Percentiles rank a stretch among this genome's conserved stretches.
Conservation (phyloP, 2,329 filamentous ascomycete genomes). For the Gremmenia infestans region DNA sequence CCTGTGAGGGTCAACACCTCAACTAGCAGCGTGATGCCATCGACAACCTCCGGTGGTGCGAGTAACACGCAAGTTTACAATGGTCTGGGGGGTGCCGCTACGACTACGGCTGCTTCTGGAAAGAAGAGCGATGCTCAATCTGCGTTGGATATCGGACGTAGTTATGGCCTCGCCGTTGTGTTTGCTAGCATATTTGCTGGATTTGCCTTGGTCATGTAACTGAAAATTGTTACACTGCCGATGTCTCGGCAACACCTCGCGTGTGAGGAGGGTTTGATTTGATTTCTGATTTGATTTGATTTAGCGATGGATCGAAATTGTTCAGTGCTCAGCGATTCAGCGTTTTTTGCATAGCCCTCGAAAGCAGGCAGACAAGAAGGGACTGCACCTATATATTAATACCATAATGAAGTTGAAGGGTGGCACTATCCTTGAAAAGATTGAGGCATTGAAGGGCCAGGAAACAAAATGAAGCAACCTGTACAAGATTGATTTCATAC, state of each 20-base stretch:
- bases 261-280: conserved; percentile 5
- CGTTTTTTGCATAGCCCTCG: conserved; percentile 13
- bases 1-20: conserved; percentile 57
- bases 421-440: not conserved
- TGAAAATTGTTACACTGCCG: not conserved
- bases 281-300: conserved; percentile 12
- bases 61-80: conserved; percentile 37
- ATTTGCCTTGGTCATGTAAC: conserved; percentile 49
- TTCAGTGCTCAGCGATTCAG: conserved; percentile 15
- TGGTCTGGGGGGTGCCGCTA: conserved; percentile 38
- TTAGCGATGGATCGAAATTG: conserved; percentile 18
- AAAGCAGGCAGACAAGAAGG: conserved; percentile 1
- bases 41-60: conserved; percentile 38
- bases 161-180: conserved; percentile 51
- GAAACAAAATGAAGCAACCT: not conserved
- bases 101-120: conserved; percentile 26
- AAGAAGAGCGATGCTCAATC: conserved; percentile 31
- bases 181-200: conserved; percentile 52
- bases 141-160: conserved; percentile 47
- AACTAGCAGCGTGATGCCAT: conserved; percentile 36
- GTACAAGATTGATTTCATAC: not conserved
- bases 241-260: not conserved
- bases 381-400: conserved; percentile 13
- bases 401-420: conserved; percentile 8
- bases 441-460: not conserved